Evolutionary conservation across 1,139 yeast species (phyloP).

Genomic region (Saccharomycopsis phalli): DNA sequence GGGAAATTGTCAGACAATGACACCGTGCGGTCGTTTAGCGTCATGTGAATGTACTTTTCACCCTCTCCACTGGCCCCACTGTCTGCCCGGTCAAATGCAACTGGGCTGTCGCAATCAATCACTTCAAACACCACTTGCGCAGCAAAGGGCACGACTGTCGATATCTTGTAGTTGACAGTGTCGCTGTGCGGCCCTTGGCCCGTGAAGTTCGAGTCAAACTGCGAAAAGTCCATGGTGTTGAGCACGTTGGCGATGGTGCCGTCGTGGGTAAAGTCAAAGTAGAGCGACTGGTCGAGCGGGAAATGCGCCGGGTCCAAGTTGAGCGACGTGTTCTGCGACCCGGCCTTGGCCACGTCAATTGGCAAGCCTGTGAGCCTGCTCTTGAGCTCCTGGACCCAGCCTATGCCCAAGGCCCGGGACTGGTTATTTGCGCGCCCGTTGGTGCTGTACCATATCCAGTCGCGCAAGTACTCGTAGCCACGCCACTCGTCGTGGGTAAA

Average conservation of each 20-base stretch:
- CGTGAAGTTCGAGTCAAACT: constrained; percentile 20
- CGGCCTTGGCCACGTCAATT: constrained; percentile 8
- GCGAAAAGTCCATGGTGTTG: constrained; percentile 20
- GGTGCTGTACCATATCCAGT: constrained; percentile 24
- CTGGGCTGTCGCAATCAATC: constrained; percentile 20
- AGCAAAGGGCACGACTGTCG: constrained; percentile 21
- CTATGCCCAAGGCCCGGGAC: constrained; percentile 21
- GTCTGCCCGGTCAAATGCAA: constrained; percentile 17
- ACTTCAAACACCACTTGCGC: constrained; percentile 21
- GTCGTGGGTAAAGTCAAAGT: constrained; percentile 22
- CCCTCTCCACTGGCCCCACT: constrained; percentile 1
- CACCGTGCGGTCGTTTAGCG: constrained; percentile 20
- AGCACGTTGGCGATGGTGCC: constrained; percentile 19
- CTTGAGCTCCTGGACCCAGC: constrained; percentile 21
- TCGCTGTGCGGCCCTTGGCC: constrained; percentile 10
- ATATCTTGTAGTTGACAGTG: constrained; percentile 10
- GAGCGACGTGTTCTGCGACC: constrained; percentile 21
- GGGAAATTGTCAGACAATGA: constrained; percentile 19
- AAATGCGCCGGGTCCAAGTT: constrained; percentile 20
- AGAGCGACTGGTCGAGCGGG: constrained; percentile 21
- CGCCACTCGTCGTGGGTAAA: constrained; percentile 29
- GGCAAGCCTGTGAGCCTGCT: constrained; percentile 16
- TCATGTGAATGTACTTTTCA: constrained; percentile 17
- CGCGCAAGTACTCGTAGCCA: constrained; percentile 25
- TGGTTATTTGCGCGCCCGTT: constrained; percentile 10